Evolutionary conservation across 2,329 filamentous ascomycete genomes (phyloP).

Genomic region (Shiraia sp.): DNA sequence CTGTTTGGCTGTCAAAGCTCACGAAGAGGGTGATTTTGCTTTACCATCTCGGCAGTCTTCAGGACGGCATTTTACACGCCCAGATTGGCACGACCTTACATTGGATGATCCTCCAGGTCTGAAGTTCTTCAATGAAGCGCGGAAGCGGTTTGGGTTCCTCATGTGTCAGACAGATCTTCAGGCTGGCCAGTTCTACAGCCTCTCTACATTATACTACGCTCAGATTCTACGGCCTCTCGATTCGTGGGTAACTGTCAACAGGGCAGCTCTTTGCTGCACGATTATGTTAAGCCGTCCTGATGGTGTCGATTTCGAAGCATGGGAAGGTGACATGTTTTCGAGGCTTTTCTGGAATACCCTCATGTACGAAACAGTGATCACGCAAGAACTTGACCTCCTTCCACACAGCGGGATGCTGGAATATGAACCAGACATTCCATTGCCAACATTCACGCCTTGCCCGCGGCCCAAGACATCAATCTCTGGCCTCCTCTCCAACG

Average conservation of each 20-base stretch:
- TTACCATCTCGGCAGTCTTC: slow-evolving; percentile 39
- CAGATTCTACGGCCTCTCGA: slow-evolving; percentile 59
- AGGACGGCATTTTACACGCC: slow-evolving; percentile 26
- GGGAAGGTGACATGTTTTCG: slow-evolving; percentile 61
- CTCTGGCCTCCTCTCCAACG: slow-evolving; percentile 42
- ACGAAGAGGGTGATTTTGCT: slow-evolving; percentile 55
- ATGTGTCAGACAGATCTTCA: slow-evolving; percentile 55
- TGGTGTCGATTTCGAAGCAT: slow-evolving; percentile 51
- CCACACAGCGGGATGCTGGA: slow-evolving; percentile 56
- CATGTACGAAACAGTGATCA: slow-evolving; percentile 60
- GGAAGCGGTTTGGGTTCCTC: slow-evolving; percentile 56
- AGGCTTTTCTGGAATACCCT: slow-evolving; percentile 60
- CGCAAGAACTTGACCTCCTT: slow-evolving; percentile 56
- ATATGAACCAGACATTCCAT: slow-evolving; percentile 57
- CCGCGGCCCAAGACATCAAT: slow-evolving; percentile 42
- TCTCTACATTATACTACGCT: slow-evolving; percentile 57
- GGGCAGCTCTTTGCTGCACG: slow-evolving; percentile 56
- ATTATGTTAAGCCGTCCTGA: slow-evolving; percentile 51
- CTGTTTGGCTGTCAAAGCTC: slow-evolving; percentile 54
- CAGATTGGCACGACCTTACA: slow-evolving; percentile 42
- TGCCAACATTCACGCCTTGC: slow-evolving; percentile 58
- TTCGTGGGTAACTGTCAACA: slow-evolving; percentile 58
- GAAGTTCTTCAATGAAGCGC: slow-evolving; percentile 59
- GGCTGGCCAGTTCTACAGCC: slow-evolving; percentile 57
- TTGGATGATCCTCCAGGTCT: slow-evolving; percentile 50